These are phyloP conservation scores for Calonectria fujianensis DNA, from an alignment of 2,329 filamentous ascomycete species.

Conservation along the genomic window DNA sequence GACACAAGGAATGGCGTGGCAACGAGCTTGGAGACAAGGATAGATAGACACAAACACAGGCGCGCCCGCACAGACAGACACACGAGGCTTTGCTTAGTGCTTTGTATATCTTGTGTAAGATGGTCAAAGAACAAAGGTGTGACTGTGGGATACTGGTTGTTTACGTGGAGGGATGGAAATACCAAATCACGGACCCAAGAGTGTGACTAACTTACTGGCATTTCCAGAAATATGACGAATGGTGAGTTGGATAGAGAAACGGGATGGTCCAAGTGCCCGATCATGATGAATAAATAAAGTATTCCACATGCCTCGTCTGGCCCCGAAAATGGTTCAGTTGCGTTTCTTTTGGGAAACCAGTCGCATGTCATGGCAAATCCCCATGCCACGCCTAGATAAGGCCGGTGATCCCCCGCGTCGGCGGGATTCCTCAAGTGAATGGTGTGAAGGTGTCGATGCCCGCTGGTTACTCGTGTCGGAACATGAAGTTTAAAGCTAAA, in stretches of 20 bases:
- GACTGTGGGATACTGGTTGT: slow-evolving; percentile 21
- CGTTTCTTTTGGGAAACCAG: slow-evolving; percentile 1
- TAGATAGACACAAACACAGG: slow-evolving; percentile 48
- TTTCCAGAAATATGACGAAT: slow-evolving; percentile 1
- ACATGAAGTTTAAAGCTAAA: slow-evolving; percentile 11
- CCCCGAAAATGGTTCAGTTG: neutral
- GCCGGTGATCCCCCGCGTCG: neutral
- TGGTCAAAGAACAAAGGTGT: slow-evolving; percentile 34
- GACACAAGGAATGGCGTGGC: slow-evolving; percentile 39
- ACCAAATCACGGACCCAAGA: slow-evolving; percentile 26
- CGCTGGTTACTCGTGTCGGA: slow-evolving; percentile 1
- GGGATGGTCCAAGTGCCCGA: slow-evolving; percentile 23
- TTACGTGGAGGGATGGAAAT: slow-evolving; percentile 29
- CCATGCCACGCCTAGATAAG: too few relatives aligned
- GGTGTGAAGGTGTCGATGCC: neutral
- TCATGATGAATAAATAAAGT: slow-evolving; percentile 38
- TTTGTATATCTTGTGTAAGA: slow-evolving; percentile 38
- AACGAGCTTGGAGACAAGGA: slow-evolving; percentile 46
- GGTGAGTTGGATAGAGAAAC: neutral
- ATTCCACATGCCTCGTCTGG: slow-evolving; percentile 10
- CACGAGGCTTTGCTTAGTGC: slow-evolving; percentile 31
- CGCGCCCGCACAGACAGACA: slow-evolving; percentile 42
- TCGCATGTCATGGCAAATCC: neutral
- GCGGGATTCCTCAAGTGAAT: neutral
- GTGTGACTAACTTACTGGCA: slow-evolving; percentile 4